phyloP scores from a whole-genome alignment of 2,329 filamentous ascomycete genomes.

The Fusarium kyushuense region DNA sequence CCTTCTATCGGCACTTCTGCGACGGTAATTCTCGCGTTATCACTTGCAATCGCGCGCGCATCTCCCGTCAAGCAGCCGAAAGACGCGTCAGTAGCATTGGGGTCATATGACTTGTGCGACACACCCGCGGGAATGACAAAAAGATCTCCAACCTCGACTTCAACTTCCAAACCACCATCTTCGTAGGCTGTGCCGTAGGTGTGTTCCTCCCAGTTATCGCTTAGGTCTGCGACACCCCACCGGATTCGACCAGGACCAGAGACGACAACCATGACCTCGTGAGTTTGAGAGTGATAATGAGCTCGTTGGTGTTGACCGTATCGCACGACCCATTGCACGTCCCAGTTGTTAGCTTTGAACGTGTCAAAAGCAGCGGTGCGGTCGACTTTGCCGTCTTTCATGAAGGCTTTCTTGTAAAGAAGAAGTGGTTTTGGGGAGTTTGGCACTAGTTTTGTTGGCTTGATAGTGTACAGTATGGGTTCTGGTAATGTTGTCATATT shows the following conservation, averaged over 20 bases:
- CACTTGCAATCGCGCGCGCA: slow-evolving; percentile 5
- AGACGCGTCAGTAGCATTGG: neutral
- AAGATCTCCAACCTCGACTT: slow-evolving; percentile 19
- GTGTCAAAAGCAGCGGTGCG: slow-evolving; percentile 15
- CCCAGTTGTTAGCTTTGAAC: slow-evolving; percentile 8
- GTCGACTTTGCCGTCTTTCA: slow-evolving; percentile 13
- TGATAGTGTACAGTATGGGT: slow-evolving; percentile 13
- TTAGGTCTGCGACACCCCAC: slow-evolving; percentile 21
- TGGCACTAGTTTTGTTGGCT: slow-evolving; percentile 17
- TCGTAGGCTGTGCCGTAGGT: slow-evolving; percentile 14
- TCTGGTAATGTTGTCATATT: slow-evolving; percentile 8
- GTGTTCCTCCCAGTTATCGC: slow-evolving; percentile 11
- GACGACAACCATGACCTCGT: slow-evolving; percentile 21
- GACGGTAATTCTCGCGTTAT: slow-evolving; percentile 2
- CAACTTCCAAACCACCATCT: slow-evolving; percentile 8
- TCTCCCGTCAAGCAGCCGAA: slow-evolving; percentile 23
- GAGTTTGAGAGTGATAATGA: slow-evolving; percentile 16
- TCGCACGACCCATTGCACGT: slow-evolving; percentile 17
- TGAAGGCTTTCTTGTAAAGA: slow-evolving; percentile 14
- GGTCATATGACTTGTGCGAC: slow-evolving; percentile 21
- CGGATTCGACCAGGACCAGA: slow-evolving; percentile 11
- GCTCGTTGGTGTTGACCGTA: slow-evolving; percentile 20
- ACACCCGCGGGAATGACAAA: slow-evolving; percentile 19
- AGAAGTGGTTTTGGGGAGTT: slow-evolving; percentile 24
- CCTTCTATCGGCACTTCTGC: slow-evolving; percentile 9